Conservation (phyloP, 805 yeast genomes). For the Saccharomycopsis amapae region DNA sequence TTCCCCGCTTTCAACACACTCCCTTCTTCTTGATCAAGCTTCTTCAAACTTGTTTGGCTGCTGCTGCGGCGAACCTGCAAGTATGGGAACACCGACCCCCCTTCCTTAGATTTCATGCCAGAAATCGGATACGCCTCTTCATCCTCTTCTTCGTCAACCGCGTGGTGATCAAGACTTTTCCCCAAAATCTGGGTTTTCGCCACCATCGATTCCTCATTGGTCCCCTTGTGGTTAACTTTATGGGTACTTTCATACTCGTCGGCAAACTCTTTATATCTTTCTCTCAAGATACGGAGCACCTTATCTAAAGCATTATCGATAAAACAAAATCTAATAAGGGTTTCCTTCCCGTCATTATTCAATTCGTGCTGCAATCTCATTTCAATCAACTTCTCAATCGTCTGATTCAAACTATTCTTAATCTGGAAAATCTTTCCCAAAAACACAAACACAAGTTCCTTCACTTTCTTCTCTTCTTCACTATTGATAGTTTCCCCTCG, state of each 20-base stretch:
- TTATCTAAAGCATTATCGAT: constrained; percentile 67
- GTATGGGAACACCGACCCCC: no score
- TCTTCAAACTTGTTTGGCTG: constrained; percentile 3
- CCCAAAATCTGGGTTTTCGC: not conserved
- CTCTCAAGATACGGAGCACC: constrained; percentile 32
- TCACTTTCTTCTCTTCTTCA: constrained; percentile 4
- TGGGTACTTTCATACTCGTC: constrained; percentile 8
- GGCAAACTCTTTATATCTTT: constrained; percentile 23
- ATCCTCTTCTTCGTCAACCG: not conserved
- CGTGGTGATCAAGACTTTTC: not conserved
- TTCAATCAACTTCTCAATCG: constrained; percentile 51
- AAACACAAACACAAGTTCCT: constrained; percentile 23
- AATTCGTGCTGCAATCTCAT: constrained; percentile 50
- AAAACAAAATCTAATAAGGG: constrained; percentile 61
- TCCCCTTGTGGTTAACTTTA: not conserved
- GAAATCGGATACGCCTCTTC: not conserved
- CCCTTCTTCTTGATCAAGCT: constrained; percentile 25
- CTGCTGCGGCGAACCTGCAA: not conserved
- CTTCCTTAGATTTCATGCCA: not conserved
- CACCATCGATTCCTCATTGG: not conserved
- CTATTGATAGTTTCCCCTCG: constrained; percentile 2
- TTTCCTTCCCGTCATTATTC: constrained; percentile 69
- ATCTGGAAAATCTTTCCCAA: constrained; percentile 33
- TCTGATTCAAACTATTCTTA: constrained; percentile 36
- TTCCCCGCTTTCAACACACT: constrained; percentile 23